Conservation (phyloP, 169 alveolate genomes). For the Plasmodium vivax region DNA sequence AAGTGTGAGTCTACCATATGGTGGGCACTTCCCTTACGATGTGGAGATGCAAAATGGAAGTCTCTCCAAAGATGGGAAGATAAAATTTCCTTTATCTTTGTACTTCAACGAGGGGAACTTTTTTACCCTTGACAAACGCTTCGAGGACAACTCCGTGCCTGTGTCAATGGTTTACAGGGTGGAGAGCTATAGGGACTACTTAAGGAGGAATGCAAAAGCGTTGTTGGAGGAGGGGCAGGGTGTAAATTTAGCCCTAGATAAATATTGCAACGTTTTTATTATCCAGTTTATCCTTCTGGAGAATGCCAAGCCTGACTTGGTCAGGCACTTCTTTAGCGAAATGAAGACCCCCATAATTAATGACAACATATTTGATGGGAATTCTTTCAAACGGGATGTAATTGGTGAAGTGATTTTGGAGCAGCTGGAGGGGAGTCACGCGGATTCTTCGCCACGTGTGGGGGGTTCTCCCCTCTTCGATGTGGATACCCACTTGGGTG, state of each 20-base stretch:
- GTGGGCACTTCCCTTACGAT: neutral
- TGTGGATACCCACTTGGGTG: neutral
- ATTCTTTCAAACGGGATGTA: conserved; percentile 18
- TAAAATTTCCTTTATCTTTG: conserved; percentile 26
- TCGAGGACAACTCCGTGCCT: conserved; percentile 4
- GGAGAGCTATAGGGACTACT: conserved; percentile 36
- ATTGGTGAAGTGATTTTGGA: conserved; percentile 20
- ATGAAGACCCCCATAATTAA: conserved; percentile 66
- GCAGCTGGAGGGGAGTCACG: neutral
- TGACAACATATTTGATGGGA: conserved; percentile 57
- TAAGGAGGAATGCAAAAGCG: neutral
- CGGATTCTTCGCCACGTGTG: neutral
- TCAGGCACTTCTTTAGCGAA: conserved; percentile 56
- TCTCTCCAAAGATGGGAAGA: conserved; percentile 3
- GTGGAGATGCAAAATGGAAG: neutral
- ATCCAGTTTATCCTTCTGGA: conserved; percentile 51
- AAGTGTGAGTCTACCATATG: neutral
- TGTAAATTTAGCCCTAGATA: neutral
- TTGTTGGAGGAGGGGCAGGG: neutral
- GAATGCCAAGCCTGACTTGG: conserved; percentile 47
- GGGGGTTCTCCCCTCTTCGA: neutral
- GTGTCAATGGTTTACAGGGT: conserved; percentile 50
- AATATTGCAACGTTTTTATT: conserved; percentile 13
- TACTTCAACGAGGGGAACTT: conserved; percentile 64
- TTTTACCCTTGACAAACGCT: conserved; percentile 5